Conservation (phyloP, 768 basidiomycete genomes). For the Boletus sp. region DNA sequence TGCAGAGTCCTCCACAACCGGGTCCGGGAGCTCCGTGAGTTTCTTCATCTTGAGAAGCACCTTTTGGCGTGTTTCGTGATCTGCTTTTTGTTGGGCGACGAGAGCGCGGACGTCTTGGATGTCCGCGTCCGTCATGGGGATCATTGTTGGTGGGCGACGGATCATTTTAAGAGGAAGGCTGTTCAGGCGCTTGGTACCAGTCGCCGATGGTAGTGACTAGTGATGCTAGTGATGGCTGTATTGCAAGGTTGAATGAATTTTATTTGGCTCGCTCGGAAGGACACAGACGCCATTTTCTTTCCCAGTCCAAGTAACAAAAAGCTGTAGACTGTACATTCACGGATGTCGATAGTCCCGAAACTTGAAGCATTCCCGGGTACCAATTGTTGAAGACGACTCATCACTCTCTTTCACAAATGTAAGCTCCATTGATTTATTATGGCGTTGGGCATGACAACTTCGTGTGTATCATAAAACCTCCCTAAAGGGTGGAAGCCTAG, state of each 20-base stretch:
- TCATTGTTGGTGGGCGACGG: constrained; percentile 70
- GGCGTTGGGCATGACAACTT: neutral
- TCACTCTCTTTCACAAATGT: neutral
- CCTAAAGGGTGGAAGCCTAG: neutral
- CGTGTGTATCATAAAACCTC: neutral
- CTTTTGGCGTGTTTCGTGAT: constrained; percentile 39
- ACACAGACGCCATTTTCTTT: no score
- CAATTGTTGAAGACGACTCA: neutral
- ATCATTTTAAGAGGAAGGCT: constrained; percentile 48
- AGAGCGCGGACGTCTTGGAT: constrained; percentile 75
- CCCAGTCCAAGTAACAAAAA: no score
- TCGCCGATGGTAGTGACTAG: neutral
- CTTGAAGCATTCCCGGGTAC: neutral
- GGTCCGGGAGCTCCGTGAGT: constrained; percentile 35
- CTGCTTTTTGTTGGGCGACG: constrained; percentile 46
- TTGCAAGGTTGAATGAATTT: no score
- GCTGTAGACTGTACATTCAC: no score
- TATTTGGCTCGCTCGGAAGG: no score
- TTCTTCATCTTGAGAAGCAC: constrained; percentile 44
- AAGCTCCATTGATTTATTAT: neutral
- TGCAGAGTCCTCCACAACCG: constrained; percentile 7
- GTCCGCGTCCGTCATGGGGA: constrained; percentile 72
- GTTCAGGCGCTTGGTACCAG: no score
- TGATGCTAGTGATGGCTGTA: neutral
- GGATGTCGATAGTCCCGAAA: neutral